Percentiles rank a stretch among this genome's conserved stretches.
Conservation (phyloP, 164 flowering plant species). For the Stephania cephalantha region DNA sequence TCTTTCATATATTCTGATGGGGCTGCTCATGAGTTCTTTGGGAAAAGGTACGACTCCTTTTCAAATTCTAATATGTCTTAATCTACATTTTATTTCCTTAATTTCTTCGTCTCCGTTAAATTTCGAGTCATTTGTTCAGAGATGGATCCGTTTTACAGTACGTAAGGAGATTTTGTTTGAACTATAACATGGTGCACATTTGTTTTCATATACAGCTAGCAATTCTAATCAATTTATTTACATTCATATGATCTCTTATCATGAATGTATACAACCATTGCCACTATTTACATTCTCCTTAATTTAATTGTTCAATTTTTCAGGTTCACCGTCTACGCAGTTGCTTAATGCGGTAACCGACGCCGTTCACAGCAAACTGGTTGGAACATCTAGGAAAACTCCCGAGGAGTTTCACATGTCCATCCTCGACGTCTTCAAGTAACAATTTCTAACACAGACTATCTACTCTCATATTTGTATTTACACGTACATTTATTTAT, state of each 20-base stretch:
- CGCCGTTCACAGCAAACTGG: slow-evolving; percentile 37
- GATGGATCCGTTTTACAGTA: too few relatives aligned
- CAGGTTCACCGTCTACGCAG: slow-evolving; percentile 10
- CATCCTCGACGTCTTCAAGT: slow-evolving; percentile 62
- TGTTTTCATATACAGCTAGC: too few relatives aligned
- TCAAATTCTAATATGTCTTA: not conserved
- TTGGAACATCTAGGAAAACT: slow-evolving; percentile 23
- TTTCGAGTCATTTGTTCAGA: too few relatives aligned
- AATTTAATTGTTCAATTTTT: not conserved
- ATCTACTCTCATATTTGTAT: not conserved
- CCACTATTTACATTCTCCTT: not conserved
- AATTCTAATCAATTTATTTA: too few relatives aligned
- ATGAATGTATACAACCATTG: too few relatives aligned
- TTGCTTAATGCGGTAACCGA: slow-evolving; percentile 18
- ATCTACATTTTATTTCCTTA: not conserved
- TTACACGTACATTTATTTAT: not conserved
- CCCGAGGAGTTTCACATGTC: slow-evolving; percentile 50
- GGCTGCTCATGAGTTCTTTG: slow-evolving; percentile 13
- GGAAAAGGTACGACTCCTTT: slow-evolving; percentile 9
- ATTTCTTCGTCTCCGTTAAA: too few relatives aligned
- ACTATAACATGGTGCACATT: too few relatives aligned
- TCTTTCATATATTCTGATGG: slow-evolving; percentile 9
- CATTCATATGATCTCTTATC: too few relatives aligned
- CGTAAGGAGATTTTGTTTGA: too few relatives aligned
- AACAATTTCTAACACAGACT: slow-evolving; percentile 20